A percentile compares a stretch with the other conserved stretches of the same genome.
phyloP scores from a whole-genome alignment of 441 rosid species.

The Jatropha multifida region DNA sequence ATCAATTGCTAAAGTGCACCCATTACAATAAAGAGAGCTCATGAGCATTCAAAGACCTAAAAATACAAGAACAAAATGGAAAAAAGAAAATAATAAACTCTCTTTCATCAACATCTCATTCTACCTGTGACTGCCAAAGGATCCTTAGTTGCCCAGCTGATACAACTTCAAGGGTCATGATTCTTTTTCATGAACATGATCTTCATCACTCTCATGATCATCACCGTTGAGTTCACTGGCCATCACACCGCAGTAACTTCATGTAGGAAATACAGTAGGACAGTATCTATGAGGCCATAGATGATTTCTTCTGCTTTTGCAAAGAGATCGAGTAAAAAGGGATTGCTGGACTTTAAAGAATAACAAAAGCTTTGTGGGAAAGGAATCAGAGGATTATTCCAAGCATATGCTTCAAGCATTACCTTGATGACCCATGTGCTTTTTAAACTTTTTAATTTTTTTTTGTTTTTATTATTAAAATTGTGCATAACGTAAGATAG shows the following conservation, averaged over 20 bases:
- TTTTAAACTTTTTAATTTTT: too few relatives aligned
- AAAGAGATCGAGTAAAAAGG: constrained; percentile 25
- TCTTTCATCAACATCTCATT: too few relatives aligned
- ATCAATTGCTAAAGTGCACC: too few relatives aligned
- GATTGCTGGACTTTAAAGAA: constrained; percentile 22
- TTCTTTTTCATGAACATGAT: constrained; percentile 8
- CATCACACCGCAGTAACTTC: neutral
- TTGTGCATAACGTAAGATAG: too few relatives aligned
- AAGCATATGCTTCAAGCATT: constrained; percentile 53
- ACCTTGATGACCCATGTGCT: neutral
- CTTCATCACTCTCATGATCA: constrained; percentile 25
- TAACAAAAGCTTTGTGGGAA: constrained; percentile 16
- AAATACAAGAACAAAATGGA: too few relatives aligned
- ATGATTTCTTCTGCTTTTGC: constrained; percentile 1
- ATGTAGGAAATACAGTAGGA: neutral
- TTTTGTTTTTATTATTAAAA: too few relatives aligned
- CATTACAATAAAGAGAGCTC: too few relatives aligned
- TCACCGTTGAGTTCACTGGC: constrained; percentile 21
- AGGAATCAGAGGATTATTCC: constrained; percentile 38
- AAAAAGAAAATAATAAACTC: too few relatives aligned
- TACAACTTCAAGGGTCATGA: constrained; percentile 16
- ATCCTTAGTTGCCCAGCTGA: constrained; percentile 52
- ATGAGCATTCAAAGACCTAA: too few relatives aligned
- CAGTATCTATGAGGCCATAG: constrained; percentile 1
- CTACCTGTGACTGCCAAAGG: constrained; percentile 47